Percentiles rank a stretch among this genome's conserved stretches.
Conservation (phyloP, 2,329 filamentous ascomycete genomes). For the Albophoma yamanashiensis region DNA sequence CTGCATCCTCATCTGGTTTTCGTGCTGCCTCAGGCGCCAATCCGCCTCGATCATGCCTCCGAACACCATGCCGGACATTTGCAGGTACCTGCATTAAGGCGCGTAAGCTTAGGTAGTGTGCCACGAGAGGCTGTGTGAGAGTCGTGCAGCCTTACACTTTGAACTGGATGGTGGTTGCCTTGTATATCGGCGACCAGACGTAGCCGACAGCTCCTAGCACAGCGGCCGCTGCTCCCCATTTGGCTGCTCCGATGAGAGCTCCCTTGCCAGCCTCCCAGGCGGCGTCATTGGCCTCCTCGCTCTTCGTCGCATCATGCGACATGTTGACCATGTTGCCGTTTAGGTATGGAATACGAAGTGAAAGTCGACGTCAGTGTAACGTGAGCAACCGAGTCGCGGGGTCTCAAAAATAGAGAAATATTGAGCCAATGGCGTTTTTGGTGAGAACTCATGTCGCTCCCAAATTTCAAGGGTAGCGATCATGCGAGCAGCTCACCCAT, state of each 20-base stretch:
- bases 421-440: neutral
- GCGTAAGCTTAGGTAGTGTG: neutral
- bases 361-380: neutral
- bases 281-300: slow-evolving; percentile 57
- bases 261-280: slow-evolving; percentile 63
- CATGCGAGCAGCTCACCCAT: neutral
- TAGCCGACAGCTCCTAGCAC: slow-evolving; percentile 53
- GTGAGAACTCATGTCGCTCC: neutral
- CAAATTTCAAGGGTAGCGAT: neutral
- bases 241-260: slow-evolving; percentile 54
- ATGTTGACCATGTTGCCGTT: slow-evolving; percentile 16
- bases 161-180: slow-evolving; percentile 62
- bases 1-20: slow-evolving; percentile 53
- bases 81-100: slow-evolving; percentile 50
- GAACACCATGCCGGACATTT: slow-evolving; percentile 79
- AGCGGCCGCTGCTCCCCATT: slow-evolving; percentile 60
- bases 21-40: slow-evolving; percentile 53
- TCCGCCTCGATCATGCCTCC: slow-evolving; percentile 72
- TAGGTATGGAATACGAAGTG: neutral
- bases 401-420: neutral
- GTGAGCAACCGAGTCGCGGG: too few relatives aligned
- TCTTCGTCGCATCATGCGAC: slow-evolving; percentile 47
- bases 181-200: slow-evolving; percentile 58
- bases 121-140: neutral
- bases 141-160: slow-evolving; percentile 50